Percentiles rank a stretch among this genome's conserved stretches.
phyloP scores from a whole-genome alignment of 805 yeast genomes.

The Ogataea dorogensis region DNA sequence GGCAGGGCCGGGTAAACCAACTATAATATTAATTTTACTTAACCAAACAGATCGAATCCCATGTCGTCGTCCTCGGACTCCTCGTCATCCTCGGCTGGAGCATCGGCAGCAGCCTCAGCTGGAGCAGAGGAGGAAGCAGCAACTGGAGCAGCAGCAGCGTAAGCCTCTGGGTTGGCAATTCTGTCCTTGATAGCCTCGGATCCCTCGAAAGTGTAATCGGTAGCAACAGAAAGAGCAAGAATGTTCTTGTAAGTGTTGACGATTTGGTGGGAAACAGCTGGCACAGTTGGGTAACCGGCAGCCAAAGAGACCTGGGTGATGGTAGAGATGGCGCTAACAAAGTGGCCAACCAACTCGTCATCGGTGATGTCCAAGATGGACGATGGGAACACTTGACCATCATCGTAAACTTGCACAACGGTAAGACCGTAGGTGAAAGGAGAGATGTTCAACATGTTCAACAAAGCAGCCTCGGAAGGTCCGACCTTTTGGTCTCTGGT shows the following conservation, averaged over 20 bases:
- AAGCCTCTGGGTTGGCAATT: slow-evolving; percentile 99
- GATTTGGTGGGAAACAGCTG: slow-evolving; percentile 98
- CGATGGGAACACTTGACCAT: slow-evolving; percentile 97
- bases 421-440: slow-evolving; percentile 99
- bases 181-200: slow-evolving; percentile 99
- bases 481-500: slow-evolving; percentile 86
- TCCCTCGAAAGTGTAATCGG: slow-evolving; percentile 99
- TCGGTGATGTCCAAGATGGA: slow-evolving; percentile 97
- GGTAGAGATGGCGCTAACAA: slow-evolving; percentile 86
- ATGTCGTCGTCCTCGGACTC: slow-evolving; percentile 74
- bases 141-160: slow-evolving; percentile 98
- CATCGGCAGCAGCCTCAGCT: slow-evolving; percentile 67
- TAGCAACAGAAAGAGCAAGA: slow-evolving; percentile 95
- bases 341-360: slow-evolving; percentile 91
- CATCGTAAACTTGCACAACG: slow-evolving; percentile 95
- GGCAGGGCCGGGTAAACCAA: slow-evolving; percentile 10
- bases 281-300: slow-evolving; percentile 98
- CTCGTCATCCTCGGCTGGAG: slow-evolving; percentile 69
- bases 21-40: slow-evolving; percentile 35
- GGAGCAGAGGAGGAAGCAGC: slow-evolving; percentile 71
- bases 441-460: slow-evolving; percentile 99
- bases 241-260: slow-evolving; percentile 99
- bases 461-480: slow-evolving; percentile 97
- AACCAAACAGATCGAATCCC: slow-evolving; percentile 99
- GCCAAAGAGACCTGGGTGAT: slow-evolving; percentile 97